phyloP scores from a whole-genome alignment of 2,329 filamentous ascomycete genomes.

The Coniochaeta sp. region DNA sequence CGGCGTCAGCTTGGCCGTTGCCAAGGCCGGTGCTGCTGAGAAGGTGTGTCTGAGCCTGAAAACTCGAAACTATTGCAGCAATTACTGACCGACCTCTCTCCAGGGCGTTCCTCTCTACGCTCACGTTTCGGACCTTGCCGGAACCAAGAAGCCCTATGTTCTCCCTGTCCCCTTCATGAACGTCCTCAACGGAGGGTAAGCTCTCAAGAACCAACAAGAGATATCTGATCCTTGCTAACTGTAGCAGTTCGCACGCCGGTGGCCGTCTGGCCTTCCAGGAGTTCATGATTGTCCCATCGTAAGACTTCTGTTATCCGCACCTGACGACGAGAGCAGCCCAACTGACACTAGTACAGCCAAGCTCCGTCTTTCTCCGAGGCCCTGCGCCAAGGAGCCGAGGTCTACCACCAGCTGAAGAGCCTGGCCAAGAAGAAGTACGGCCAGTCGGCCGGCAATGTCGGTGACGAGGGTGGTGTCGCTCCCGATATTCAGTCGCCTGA shows the following conservation, averaged over 20 bases:
- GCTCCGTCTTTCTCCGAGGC: slow-evolving; percentile 92
- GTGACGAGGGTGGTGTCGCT: slow-evolving; percentile 98
- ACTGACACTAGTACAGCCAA: slow-evolving; percentile 38
- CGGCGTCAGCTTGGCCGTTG: slow-evolving; percentile 75
- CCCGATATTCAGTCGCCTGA: slow-evolving; percentile 96
- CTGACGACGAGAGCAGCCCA: not conserved
- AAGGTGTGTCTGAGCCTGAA: slow-evolving; percentile 42
- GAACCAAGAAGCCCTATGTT: slow-evolving; percentile 87
- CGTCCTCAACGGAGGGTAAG: slow-evolving; percentile 71
- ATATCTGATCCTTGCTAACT: slow-evolving; percentile 23
- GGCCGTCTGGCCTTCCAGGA: slow-evolving; percentile 92
- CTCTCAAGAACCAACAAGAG: not conserved
- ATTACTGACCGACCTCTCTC: slow-evolving; percentile 1
- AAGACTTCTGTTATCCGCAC: slow-evolving; percentile 26
- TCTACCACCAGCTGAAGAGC: slow-evolving; percentile 95
- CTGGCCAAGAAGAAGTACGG: slow-evolving; percentile 99
- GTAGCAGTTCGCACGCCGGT: slow-evolving; percentile 78
- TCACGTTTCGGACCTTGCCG: slow-evolving; percentile 79
- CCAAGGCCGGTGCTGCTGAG: slow-evolving; percentile 84
- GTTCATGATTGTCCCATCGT: slow-evolving; percentile 89
- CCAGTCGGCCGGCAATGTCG: slow-evolving; percentile 96
- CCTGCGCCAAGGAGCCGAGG: slow-evolving; percentile 91
- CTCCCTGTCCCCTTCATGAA: slow-evolving; percentile 91
- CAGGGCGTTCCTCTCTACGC: slow-evolving; percentile 76
- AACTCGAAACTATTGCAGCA: not conserved